Conservation (phyloP, 75 land plant species). For the Pseudotsuga menziesii region DNA sequence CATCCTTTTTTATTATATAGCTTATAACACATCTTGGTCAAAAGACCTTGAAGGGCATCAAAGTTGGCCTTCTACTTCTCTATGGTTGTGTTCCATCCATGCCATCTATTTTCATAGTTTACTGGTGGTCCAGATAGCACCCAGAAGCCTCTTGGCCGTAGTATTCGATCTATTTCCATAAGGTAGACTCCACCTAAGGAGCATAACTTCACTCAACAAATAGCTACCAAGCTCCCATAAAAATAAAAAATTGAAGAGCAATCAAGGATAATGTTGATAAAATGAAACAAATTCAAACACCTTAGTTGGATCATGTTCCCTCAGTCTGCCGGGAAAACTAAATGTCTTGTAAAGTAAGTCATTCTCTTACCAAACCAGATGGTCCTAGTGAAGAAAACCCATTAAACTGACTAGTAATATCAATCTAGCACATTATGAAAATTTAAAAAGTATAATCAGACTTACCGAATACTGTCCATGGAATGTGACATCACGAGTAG, state of each 20-base stretch:
- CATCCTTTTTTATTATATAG: constrained; percentile 66
- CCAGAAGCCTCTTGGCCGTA: constrained; percentile 95
- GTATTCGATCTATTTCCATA: constrained; percentile 71
- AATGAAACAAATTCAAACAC: too few relatives aligned
- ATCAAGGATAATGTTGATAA: neutral
- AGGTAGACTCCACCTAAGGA: constrained; percentile 67
- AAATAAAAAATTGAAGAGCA: neutral
- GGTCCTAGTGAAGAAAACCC: too few relatives aligned
- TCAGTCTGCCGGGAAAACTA: too few relatives aligned
- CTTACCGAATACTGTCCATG: constrained; percentile 92
- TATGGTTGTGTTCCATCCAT: constrained; percentile 82
- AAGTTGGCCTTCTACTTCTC: constrained; percentile 56
- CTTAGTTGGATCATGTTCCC: too few relatives aligned
- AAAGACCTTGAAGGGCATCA: constrained; percentile 53
- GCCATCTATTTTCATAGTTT: constrained; percentile 70
- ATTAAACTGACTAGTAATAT: too few relatives aligned
- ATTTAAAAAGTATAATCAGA: neutral
- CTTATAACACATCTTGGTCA: constrained; percentile 69
- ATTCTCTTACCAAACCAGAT: too few relatives aligned
- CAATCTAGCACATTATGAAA: neutral
- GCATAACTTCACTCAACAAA: constrained; percentile 1
- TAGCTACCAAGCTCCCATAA: neutral
- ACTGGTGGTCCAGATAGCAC: constrained; percentile 92
- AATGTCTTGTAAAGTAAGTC: too few relatives aligned
- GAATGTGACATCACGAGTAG: constrained; percentile 95